Evolutionary conservation across 768 basidiomycete species (phyloP).

Genomic region (Porpolomopsis calyptriformis): DNA sequence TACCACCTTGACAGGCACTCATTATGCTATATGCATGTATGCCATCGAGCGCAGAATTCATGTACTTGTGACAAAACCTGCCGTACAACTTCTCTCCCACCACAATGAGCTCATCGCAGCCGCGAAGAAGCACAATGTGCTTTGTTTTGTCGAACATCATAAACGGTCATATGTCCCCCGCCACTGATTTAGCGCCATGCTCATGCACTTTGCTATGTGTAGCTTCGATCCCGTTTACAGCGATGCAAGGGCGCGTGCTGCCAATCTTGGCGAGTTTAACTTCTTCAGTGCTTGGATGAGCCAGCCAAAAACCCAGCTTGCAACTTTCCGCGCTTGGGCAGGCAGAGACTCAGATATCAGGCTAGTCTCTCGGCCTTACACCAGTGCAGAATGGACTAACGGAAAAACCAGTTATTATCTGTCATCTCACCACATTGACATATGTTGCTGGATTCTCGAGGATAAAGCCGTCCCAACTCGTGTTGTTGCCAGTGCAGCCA

Average conservation of each 20-base stretch:
- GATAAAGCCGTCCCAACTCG: constrained; percentile 68
- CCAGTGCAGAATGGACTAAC: constrained; percentile 6
- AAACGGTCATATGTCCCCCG: constrained; percentile 43
- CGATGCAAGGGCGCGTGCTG: constrained; percentile 74
- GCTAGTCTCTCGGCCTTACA: constrained; percentile 20
- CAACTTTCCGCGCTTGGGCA: constrained; percentile 93
- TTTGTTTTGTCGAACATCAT: constrained; percentile 93
- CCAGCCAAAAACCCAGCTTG: constrained; percentile 89
- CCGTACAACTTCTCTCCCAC: constrained; percentile 74
- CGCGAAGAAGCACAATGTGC: constrained; percentile 68
- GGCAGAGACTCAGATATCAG: constrained; percentile 92
- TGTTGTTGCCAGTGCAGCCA: constrained; percentile 83
- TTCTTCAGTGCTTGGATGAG: constrained; percentile 98
- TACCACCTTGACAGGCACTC: constrained; percentile 45
- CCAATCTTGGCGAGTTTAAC: constrained; percentile 79
- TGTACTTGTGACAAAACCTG: constrained; percentile 89
- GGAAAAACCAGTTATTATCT: constrained; percentile 63
- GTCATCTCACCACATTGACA: constrained; percentile 90
- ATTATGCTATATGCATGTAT: constrained; percentile 75
- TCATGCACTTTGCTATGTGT: not conserved
- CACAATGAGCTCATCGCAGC: constrained; percentile 70
- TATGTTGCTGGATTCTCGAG: constrained; percentile 77
- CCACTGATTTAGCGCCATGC: not conserved
- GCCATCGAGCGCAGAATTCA: constrained; percentile 80
- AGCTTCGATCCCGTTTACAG: constrained; percentile 88